phyloP scores from a whole-genome alignment of 2,329 filamentous ascomycete genomes.

The Aspergillus pseudoterreus region DNA sequence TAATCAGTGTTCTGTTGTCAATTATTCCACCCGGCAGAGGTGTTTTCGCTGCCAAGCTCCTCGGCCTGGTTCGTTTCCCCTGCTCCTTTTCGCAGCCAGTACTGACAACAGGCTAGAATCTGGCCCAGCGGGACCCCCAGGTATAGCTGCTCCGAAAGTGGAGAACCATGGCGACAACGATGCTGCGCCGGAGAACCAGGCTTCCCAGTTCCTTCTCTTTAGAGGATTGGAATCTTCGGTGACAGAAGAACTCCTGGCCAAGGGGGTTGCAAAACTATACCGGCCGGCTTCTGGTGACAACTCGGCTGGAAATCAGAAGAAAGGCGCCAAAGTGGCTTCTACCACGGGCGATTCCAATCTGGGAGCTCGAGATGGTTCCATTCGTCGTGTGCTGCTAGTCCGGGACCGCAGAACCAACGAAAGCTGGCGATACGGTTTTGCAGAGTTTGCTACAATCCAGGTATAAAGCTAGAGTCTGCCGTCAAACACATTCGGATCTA shows the following conservation, averaged over 20 bases:
- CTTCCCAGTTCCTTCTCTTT: constrained; percentile 73
- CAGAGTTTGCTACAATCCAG: constrained; percentile 72
- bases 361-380: constrained; percentile 69
- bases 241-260: constrained; percentile 68
- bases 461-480: constrained; percentile 22
- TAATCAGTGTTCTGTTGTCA: constrained; percentile 52
- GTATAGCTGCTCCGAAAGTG: constrained; percentile 40
- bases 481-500: background rate
- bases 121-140: constrained; percentile 31
- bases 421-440: constrained; percentile 79
- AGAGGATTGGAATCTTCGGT: constrained; percentile 67
- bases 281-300: constrained; percentile 46
- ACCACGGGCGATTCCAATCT: constrained; percentile 58
- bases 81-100: background rate
- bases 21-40: constrained; percentile 53
- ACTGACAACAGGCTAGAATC: constrained; percentile 18
- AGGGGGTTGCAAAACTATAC: constrained; percentile 70
- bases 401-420: constrained; percentile 68
- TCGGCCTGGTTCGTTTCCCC: constrained; percentile 45
- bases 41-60: constrained; percentile 59
- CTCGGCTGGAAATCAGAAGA: constrained; percentile 40
- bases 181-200: constrained; percentile 52
- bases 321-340: constrained; percentile 50
- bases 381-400: constrained; percentile 73
- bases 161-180: constrained; percentile 54